phyloP scores from a whole-genome alignment of 306 rosid species.

The Sesbania bispinosa region DNA sequence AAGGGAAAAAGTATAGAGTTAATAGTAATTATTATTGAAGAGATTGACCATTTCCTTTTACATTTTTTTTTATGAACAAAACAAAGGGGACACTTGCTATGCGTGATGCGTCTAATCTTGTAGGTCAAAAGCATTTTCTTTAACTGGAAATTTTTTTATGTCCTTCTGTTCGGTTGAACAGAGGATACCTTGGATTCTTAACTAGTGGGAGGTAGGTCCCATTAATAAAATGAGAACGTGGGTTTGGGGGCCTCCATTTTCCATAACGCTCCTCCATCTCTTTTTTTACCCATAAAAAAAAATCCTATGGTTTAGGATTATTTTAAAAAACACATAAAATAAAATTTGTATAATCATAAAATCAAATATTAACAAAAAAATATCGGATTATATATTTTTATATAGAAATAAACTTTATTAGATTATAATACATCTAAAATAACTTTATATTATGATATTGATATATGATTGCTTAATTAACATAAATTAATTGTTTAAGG shows the following conservation, averaged over 20 bases:
- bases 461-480: too few species aligned
- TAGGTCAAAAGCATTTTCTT: slow-evolving; percentile 31
- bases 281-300: not conserved
- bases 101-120: not conserved
- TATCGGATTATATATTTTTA: too few species aligned
- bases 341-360: too few species aligned
- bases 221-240: slow-evolving; percentile 21
- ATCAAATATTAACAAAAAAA: too few species aligned
- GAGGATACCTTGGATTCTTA: slow-evolving; percentile 60
- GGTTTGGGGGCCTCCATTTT: not conserved
- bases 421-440: too few species aligned
- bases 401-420: too few species aligned
- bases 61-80: not conserved
- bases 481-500: too few species aligned
- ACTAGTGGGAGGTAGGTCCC: slow-evolving; percentile 57
- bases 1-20: not conserved
- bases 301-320: too few species aligned
- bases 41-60: slow-evolving; percentile 40
- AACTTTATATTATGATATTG: too few species aligned
- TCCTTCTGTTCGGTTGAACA: not conserved
- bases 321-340: too few species aligned
- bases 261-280: not conserved
- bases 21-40: slow-evolving; percentile 9
- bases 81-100: not conserved
- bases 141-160: not conserved